A percentile compares a stretch with the other conserved stretches of the same genome.
phyloP scores from a whole-genome alignment of 331 rosid genomes.

The Arachis monticola region DNA sequence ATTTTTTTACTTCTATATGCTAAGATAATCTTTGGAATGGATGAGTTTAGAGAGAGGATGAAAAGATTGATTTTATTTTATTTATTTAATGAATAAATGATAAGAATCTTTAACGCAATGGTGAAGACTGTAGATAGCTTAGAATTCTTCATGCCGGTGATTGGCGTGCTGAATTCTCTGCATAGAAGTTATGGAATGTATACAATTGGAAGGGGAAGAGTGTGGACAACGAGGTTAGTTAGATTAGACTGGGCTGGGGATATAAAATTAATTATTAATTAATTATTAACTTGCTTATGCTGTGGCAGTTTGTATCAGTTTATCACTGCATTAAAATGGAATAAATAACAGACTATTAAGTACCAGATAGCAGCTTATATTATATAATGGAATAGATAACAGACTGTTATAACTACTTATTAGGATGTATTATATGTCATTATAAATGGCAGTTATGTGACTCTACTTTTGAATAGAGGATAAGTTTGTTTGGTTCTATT shows the following conservation, averaged over 20 bases:
- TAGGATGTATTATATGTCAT: constrained; percentile 4
- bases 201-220: background rate
- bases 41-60: background rate
- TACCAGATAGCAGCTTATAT: background rate
- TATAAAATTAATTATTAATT: background rate
- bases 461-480: background rate
- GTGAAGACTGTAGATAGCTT: constrained; percentile 8
- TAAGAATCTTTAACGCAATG: background rate
- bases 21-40: background rate
- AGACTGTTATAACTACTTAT: constrained; percentile 1
- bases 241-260: constrained; percentile 6
- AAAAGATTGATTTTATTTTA: background rate
- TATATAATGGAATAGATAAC: background rate
- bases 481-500: background rate
- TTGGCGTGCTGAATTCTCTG: background rate
- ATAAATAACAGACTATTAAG: constrained; percentile 12
- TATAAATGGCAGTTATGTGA: constrained; percentile 4
- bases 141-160: constrained; percentile 1
- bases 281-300: background rate
- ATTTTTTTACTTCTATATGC: constrained; percentile 4
- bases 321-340: background rate
- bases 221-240: background rate
- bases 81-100: background rate
- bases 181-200: background rate
- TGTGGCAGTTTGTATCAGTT: constrained; percentile 19